Evolutionary conservation across 1,139 yeast species (phyloP).

Genomic region (Candida dubliniensis): DNA sequence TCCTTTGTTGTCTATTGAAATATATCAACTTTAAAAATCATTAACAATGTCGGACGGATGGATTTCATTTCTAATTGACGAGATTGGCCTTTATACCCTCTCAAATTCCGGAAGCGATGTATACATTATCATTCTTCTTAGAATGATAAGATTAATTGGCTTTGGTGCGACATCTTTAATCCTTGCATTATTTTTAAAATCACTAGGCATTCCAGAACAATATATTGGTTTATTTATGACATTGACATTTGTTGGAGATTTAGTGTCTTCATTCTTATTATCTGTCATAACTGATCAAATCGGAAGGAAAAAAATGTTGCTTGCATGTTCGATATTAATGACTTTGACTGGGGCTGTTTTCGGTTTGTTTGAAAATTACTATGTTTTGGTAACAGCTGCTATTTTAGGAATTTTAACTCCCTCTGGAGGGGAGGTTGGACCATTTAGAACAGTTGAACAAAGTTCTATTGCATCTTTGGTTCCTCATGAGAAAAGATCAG

Average conservation of each 20-base stretch:
- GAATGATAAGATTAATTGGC: slow-evolving; percentile 39
- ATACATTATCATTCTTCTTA: slow-evolving; percentile 27
- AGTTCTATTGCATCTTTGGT: slow-evolving; percentile 38
- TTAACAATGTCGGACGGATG: slow-evolving; percentile 2
- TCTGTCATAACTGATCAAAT: slow-evolving; percentile 80
- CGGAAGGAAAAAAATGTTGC: slow-evolving; percentile 46
- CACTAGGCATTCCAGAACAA: slow-evolving; percentile 30
- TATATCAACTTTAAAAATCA: not conserved
- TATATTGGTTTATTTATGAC: slow-evolving; percentile 49
- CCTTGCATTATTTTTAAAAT: slow-evolving; percentile 36
- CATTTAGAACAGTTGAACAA: slow-evolving; percentile 44
- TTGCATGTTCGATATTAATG: slow-evolving; percentile 30
- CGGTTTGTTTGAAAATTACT: slow-evolving; percentile 20
- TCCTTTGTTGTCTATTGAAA: not conserved
- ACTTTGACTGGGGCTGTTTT: slow-evolving; percentile 32
- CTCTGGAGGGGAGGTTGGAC: slow-evolving; percentile 46
- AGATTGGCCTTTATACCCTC: slow-evolving; percentile 31
- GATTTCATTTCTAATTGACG: slow-evolving; percentile 16
- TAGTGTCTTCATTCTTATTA: slow-evolving; percentile 63
- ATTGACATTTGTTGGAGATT: slow-evolving; percentile 77
- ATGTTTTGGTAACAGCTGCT: slow-evolving; percentile 25
- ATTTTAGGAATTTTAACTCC: slow-evolving; percentile 41
- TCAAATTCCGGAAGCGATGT: slow-evolving; percentile 28
- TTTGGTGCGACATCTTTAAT: slow-evolving; percentile 46
- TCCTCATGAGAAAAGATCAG: slow-evolving; percentile 31